Base-by-base conservation (phyloP, 176 grass and related monocot genomes). In the Eleusine coracana region DNA sequence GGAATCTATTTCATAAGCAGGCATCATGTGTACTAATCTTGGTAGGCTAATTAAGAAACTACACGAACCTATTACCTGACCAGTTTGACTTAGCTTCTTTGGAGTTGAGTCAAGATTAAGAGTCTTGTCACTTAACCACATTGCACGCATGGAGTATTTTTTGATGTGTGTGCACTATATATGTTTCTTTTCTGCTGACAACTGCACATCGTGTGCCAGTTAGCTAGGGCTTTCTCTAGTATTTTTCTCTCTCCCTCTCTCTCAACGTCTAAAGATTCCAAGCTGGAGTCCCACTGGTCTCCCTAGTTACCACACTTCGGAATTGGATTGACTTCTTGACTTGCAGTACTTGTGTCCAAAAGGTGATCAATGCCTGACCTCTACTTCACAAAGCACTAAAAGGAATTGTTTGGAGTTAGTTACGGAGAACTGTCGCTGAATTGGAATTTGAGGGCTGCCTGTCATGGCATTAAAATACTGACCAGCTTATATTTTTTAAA, bases 171-270 rank as follows among this genome's bases (percentile, higher is more conserved):
- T 81, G 87, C 76, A 52, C 83, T 23, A 68, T 34, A 34, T 34
- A 34, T 87, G 84, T 84, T 90, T 90, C 55, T 90, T 92, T 93
- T 93, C 80, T 62, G 76, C 85, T 88, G 85, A 93, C 91, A 90
- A 38, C 70, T 79, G 80, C 79, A 74, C 49, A 29, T 59, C 55
- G 59, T 85, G 83, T 78, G 80, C 37, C 82, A 68, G 78, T 86
- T 73, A 68, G 46, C 41, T 81, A 73, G 56, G 55, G 72, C 37
- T 81, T 70, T 42, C 38, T 84, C 52, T 10, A 34, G 21, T n/a
- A 15, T 45, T 42, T 12, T 18, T 38, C 48, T 54, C 40, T 21
- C 65, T 28, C 78, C n/a, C 21, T 23, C 56, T 61, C 8, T 61
- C 58, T 61, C n/a, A 61, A 61, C 58, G 10, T 61, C 58, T 63